Base-by-base conservation (phyloP, 129 eudicot species). In the Pulicaria dysenterica region DNA sequence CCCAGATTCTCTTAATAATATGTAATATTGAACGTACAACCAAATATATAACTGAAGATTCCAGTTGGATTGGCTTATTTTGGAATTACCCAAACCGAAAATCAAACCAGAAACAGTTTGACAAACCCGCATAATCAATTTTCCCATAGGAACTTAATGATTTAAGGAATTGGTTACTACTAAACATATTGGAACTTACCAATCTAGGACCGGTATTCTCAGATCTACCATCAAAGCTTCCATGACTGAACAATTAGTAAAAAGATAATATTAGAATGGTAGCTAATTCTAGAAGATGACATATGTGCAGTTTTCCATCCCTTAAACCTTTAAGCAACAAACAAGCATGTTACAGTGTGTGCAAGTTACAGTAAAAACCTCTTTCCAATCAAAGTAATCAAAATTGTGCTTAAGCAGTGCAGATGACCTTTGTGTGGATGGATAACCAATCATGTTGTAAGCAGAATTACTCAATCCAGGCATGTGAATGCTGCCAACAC, bases 391-490 rank as follows among this genome's bases (percentile, higher is more conserved):
- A 68, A 77, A 69, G 79, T 70, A 87, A 71, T 76, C 71, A 77
- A 69, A 84, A 79, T 67, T 81, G 98, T 94, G 98, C 92, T 84
- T 78, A 82, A 84, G 90, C 69, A 88, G 97, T 93, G 98, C 98
- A 93, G 62, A 82, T 88, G 99, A 95, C 97, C 99, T 95, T 88
- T 84, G 97, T 90, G 99, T 83, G 84, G 99, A 72, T 77, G 97
- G 89, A 86, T 84, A 88, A 90, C 99, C 99, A 95, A 88, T 86
- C 82, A 73, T 86, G 99, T 84, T 88, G 99, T 91, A 80, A 86
- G 97, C 88, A 80, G 99, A 90, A 85, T 83, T 95, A 95, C 86
- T 85, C 86, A 95, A 80, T 95, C 99, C 99, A 88, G 96, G 95
- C 85, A 83, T 62, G 91, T 90, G 96, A 81, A 84, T 34, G 97